Base-by-base conservation (phyloP, 2,329 filamentous ascomycete genomes). In the Lasiodiplodia hormozganensis region DNA sequence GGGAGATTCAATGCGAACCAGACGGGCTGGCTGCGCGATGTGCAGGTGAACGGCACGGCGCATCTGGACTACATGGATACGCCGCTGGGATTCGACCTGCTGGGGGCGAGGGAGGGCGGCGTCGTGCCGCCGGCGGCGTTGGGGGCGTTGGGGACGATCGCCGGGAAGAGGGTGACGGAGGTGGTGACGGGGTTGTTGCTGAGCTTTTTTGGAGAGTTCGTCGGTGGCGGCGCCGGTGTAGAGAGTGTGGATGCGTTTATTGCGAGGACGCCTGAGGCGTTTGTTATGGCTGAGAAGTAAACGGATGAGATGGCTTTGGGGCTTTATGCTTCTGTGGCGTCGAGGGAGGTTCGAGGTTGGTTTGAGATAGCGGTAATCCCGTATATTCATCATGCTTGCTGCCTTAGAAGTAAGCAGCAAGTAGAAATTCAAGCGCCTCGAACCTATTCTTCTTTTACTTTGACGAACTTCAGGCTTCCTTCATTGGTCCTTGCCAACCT, bases 1-100 rank as follows among this genome's bases (percentile, higher is more conserved):
- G 38, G 68, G 8, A 36, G 38, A 0, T 76, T 76, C 21, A 70
- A 71, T 4, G 21, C 31, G 2, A 71, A 70, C 16, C 72, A 74
- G 66, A 68, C 70, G 12, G 73, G 74, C 11, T 76, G 73, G 74
- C 71, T 69, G 54, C 62, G 71, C n/a, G 73, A 71, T 70, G 36
- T 74, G n/a, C 72, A 71, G 21, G 67, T 76, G 18, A 71, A 67
- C 1, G 72, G 73, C 4, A 69, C 69, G 0, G 43, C 40, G 16
- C 75, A 76, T 67, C 69, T 71, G 34, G 72, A 75, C 36, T 75
- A 70, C 52, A 69, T 70, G 11, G 75, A 76, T 70, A 38, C 75
- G 18, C 66, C 69, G n/a, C 62, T 70, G 14, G 74, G 74, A 73
- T 70, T 75, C 2, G 74, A 76, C 65, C 54, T 75, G 8, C 69